Conservation (phyloP, 306 rosid species). For the Rosa persica region DNA sequence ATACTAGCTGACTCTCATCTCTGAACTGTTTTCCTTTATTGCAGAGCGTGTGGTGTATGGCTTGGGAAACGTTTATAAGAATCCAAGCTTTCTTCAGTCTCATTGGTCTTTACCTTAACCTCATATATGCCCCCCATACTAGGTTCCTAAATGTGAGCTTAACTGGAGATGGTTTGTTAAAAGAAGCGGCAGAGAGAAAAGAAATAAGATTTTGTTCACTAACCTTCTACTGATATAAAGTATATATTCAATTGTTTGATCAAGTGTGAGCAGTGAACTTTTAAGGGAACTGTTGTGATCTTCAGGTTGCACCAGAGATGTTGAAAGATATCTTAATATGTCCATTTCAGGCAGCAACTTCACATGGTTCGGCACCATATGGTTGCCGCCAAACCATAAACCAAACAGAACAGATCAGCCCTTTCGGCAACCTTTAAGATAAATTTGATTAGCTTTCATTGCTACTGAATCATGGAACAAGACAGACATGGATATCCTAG, state of each 20-base stretch:
- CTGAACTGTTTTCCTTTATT: constrained; percentile 9
- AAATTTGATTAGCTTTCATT: neutral
- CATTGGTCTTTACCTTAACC: constrained; percentile 18
- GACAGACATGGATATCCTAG: neutral
- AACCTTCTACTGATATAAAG: neutral
- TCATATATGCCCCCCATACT: constrained; percentile 16
- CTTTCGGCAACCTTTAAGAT: neutral
- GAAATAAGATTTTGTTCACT: neutral
- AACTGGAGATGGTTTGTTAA: constrained; percentile 21
- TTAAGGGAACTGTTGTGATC: neutral
- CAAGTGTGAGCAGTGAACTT: constrained; percentile 9
- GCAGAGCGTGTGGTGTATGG: constrained; percentile 90
- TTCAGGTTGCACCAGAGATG: neutral
- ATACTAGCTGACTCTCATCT: neutral
- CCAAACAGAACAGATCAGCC: neutral
- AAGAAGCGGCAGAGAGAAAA: constrained; percentile 8
- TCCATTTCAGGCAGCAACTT: neutral
- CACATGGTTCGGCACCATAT: neutral
- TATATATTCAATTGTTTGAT: neutral
- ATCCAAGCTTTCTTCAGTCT: constrained; percentile 19
- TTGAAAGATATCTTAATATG: neutral
- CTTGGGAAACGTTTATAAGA: constrained; percentile 73
- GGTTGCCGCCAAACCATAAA: neutral
- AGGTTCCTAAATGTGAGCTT: constrained; percentile 13
- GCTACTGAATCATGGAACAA: neutral